A percentile compares a stretch with the other conserved stretches of the same genome.
Conservation (phyloP, 2,329 filamentous ascomycete genomes). For the Fusarium foetens region DNA sequence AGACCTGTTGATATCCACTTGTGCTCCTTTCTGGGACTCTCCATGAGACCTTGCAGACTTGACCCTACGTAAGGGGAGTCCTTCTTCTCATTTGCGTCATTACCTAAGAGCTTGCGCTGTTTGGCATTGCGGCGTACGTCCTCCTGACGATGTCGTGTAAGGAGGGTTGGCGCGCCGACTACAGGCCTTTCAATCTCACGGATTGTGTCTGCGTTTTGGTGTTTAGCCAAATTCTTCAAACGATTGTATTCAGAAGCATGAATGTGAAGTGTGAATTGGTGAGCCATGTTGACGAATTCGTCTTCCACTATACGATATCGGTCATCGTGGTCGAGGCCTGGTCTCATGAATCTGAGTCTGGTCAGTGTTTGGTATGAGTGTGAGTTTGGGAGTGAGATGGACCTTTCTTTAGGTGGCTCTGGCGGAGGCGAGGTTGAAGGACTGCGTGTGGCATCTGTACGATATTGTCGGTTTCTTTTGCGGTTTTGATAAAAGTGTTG, state of each 20-base stretch:
- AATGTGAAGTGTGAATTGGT: conserved; percentile 77
- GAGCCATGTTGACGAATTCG: conserved; percentile 75
- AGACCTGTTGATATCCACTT: conserved; percentile 42
- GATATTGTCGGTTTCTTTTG: background rate
- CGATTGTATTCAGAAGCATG: conserved; percentile 81
- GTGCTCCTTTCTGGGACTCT: conserved; percentile 51
- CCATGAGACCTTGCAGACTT: conserved; percentile 56
- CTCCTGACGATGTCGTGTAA: conserved; percentile 39
- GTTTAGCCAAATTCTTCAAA: conserved; percentile 67
- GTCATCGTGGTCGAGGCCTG: conserved; percentile 74
- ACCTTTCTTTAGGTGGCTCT: conserved; percentile 60
- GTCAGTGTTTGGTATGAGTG: background rate
- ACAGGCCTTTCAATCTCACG: conserved; percentile 63
- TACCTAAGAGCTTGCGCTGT: conserved; percentile 39
- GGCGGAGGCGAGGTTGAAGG: conserved; percentile 64
- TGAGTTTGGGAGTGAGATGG: background rate
- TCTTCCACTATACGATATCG: conserved; percentile 86
- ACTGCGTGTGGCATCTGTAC: conserved; percentile 46
- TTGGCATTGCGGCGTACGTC: conserved; percentile 34
- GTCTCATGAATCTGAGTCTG: conserved; percentile 67
- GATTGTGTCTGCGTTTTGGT: conserved; percentile 64
- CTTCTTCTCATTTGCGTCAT: background rate
- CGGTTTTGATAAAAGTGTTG: background rate
- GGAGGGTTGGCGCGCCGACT: conserved; percentile 50
- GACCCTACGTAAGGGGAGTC: conserved; percentile 46